phyloP scores from a whole-genome alignment of 2,329 filamentous ascomycete species.

The Colletotrichum limetticola region DNA sequence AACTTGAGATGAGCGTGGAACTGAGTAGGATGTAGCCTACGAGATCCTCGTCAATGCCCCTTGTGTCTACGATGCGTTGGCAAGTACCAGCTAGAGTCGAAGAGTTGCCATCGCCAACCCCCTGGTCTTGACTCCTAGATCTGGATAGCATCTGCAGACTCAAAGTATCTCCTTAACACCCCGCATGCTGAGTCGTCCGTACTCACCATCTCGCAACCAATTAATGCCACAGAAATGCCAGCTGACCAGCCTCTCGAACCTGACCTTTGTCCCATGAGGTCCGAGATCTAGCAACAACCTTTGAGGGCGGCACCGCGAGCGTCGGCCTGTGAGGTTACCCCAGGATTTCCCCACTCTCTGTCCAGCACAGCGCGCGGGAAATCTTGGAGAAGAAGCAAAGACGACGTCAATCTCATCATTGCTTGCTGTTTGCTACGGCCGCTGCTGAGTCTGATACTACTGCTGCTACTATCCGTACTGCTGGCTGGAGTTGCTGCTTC shows the following conservation, averaged over 20 bases:
- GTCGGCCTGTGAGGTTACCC: conserved; percentile 22
- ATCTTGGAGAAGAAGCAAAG: conserved; percentile 18
- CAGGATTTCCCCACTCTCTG: conserved; percentile 32
- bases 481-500: not conserved
- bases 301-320: conserved; percentile 10
- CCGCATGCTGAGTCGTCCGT: conserved; percentile 4
- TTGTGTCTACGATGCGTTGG: not conserved
- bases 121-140: not conserved
- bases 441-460: not conserved
- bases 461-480: not conserved
- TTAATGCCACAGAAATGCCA: conserved; percentile 20
- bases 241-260: conserved; percentile 14
- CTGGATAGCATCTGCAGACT: not conserved
- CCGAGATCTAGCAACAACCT: conserved; percentile 13
- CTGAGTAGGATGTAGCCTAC: too few species aligned
- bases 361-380: conserved; percentile 1
- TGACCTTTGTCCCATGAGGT: not conserved
- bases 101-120: not conserved
- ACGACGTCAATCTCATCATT: conserved; percentile 25
- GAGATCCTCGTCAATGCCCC: too few species aligned
- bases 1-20: too few species aligned
- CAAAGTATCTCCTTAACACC: conserved; percentile 23
- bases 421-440: not conserved
- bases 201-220: conserved; percentile 1
- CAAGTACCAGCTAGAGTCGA: not conserved